Base-by-base conservation (phyloP, 2,329 filamentous ascomycete genomes). In the Fusarium vanettenii region DNA sequence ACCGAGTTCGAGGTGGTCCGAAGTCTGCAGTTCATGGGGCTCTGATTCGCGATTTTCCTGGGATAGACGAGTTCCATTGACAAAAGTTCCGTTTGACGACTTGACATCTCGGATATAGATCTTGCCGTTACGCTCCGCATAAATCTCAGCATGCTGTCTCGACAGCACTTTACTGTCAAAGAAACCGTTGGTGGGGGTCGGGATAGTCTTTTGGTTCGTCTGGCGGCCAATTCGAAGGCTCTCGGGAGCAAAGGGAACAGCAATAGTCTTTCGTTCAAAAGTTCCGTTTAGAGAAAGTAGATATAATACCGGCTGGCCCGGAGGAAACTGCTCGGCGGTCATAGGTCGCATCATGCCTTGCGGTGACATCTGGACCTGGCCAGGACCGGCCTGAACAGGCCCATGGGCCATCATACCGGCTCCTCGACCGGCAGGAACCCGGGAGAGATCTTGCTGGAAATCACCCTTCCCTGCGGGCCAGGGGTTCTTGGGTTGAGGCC, bases 161-260 rank as follows among this genome's bases (percentile, higher is more conserved):
- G 97, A 98, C 27, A 99, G 89, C 29, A 99, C 97, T 84, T 99
- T 99, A 61, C 96, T 98, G 83, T 99, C 97, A 80, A 99, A 99
- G 83, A 94, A 99, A 39, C 97, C 97, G 84, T 99, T 99, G 70
- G 92, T 86, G 1, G 95, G 92, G 0, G 95, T 98, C 0, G 97
- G 97, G 14, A 97, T 90, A 0, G 97, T 98, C 84, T 98, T 98
- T 75, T 95, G 94, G 83, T 99, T 99, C 22, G 97, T 99, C 84
- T 99, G 97, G 57, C 97, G 93, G 52, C 97, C 97, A 80, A 99
- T 98, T 73, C 95, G 92, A 60, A 99, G 87, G 45, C 94, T 93
- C n/a, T 98, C 96, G n/a, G 97, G 97, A 74, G 91, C 94, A 81
- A 94, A 98, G 0, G 97, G 97, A 3, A 99, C 94, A 37, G 90